A percentile compares a stretch with the other conserved stretches of the same genome.
Evolutionary conservation across 2,329 filamentous ascomycete genomes (phyloP).

Genomic region (Penicillium sclerotigenum): DNA sequence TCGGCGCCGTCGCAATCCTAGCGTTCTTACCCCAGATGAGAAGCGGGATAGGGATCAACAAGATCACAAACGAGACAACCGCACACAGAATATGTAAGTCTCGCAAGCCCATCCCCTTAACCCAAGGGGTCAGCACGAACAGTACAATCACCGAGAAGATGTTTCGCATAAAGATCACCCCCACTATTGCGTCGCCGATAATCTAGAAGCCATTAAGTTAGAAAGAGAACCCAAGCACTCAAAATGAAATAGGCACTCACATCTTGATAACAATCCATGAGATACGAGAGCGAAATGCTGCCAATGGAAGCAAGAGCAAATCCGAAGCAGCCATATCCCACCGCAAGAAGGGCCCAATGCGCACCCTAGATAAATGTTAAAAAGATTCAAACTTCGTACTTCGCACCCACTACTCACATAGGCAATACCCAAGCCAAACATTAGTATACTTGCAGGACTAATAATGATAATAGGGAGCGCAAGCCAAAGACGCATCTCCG

Average conservation of each 20-base stretch:
- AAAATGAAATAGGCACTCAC: constrained; percentile 11
- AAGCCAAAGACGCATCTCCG: constrained; percentile 45
- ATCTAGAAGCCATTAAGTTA: constrained; percentile 33
- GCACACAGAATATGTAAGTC: constrained; percentile 22
- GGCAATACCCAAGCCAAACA: constrained; percentile 39
- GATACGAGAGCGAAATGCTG: constrained; percentile 28
- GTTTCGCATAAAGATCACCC: constrained; percentile 47
- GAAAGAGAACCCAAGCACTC: not conserved
- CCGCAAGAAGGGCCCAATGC: constrained; percentile 31
- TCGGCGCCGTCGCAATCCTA: constrained; percentile 13
- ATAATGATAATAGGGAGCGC: constrained; percentile 28
- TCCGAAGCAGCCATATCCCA: constrained; percentile 25
- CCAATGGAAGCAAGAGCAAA: constrained; percentile 19
- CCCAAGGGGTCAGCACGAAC: constrained; percentile 46
- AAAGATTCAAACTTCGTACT: accelerated
- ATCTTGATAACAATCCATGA: constrained; percentile 32
- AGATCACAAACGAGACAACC: constrained; percentile 14
- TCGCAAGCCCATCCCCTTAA: constrained; percentile 21
- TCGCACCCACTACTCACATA: constrained; percentile 14
- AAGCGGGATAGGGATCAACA: constrained; percentile 21
- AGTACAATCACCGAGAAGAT: constrained; percentile 44
- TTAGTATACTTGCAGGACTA: constrained; percentile 35
- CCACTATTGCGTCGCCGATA: constrained; percentile 47
- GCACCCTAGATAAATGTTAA: constrained; percentile 12
- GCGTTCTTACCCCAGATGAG: constrained; percentile 27